Evolutionary conservation across 1,284 basidiomycete species (phyloP), one percentile per base, ranked within the genome.

Genomic region (Tylopilus sp.): DNA sequence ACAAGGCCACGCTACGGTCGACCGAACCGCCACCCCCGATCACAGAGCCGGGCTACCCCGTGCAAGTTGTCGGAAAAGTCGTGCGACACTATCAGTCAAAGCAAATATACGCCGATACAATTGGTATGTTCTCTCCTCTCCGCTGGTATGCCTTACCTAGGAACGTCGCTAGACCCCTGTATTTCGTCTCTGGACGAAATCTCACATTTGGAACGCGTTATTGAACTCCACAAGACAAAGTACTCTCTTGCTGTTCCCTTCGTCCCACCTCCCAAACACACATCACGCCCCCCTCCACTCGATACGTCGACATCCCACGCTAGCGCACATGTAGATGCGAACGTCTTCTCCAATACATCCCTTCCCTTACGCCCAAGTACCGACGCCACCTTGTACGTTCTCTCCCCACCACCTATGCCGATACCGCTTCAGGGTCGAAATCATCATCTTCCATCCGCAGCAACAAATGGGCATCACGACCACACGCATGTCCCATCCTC

Each of bases 101-200:
- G 41, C 68, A 76, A 40, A 64, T 87, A 6, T 41, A 72, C 11
- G 71, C 78, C 5, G 73, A 79, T 16, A 58, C 59, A 15, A 71
- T 81, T 39, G 68, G 81, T 81, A 25, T 33, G 49, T 30, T 23
- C 47, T 26, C 42, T 46, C 19, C 2, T 37, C 29, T 9, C 15
- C 13, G 26, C 9, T 25, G 0, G 16, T 12, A 10, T 44, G 0
- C 18, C 2, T 30, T n/a, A n/a, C 34, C 41, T 15, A 53, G 21
- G 9, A 11, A 9, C 7, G 2, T 2, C 18, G 21, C 50, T n/a
- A 81, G 78, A 71, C 34, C 59, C 55, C 12, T 85, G 81, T 56
- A 49, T 54, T 16, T 78, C 78, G 12, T 60, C 67, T 0, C 79
- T 81, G 46, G 82, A 84, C 3, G 83, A 89, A 61, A 72, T 81